Conservation (phyloP, 169 alveolate species). For the Eimeria acervulina region DNA sequence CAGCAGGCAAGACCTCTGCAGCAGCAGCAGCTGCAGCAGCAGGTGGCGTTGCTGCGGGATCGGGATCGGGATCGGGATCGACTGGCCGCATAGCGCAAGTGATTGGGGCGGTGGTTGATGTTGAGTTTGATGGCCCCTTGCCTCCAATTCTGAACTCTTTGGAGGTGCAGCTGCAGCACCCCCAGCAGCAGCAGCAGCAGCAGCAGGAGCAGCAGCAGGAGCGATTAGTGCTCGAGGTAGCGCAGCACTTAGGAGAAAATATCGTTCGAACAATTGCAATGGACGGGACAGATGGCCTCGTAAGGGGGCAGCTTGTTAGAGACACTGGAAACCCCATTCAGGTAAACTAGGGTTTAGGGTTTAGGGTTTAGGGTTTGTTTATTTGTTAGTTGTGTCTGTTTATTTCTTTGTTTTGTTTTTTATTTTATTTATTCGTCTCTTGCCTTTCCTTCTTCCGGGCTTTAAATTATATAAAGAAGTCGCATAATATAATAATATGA, state of each 20-base stretch:
- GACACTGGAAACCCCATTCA: conserved; percentile 96
- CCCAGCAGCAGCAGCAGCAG: conserved; percentile 49
- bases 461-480: too few species aligned
- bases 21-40: conserved; percentile 72
- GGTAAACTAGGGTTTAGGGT: not conserved
- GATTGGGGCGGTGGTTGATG: conserved; percentile 99
- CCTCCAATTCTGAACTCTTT: conserved; percentile 97
- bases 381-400: too few species aligned
- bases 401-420: too few species aligned
- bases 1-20: not conserved
- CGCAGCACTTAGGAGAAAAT: conserved; percentile 95
- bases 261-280: conserved; percentile 98
- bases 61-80: conserved; percentile 61
- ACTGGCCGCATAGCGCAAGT: conserved; percentile 96
- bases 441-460: not conserved
- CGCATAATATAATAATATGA: too few species aligned
- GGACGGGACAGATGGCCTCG: conserved; percentile 98
- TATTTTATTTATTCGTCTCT: too few species aligned
- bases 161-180: conserved; percentile 90
- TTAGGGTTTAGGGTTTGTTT: not conserved
- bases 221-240: conserved; percentile 97
- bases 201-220: conserved; percentile 89
- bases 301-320: conserved; percentile 96
- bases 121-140: conserved; percentile 96
- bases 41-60: too few species aligned